Percentiles rank a stretch among this genome's conserved stretches.
phyloP scores from a whole-genome alignment of 305 asterid species.

The Withania somnifera region DNA sequence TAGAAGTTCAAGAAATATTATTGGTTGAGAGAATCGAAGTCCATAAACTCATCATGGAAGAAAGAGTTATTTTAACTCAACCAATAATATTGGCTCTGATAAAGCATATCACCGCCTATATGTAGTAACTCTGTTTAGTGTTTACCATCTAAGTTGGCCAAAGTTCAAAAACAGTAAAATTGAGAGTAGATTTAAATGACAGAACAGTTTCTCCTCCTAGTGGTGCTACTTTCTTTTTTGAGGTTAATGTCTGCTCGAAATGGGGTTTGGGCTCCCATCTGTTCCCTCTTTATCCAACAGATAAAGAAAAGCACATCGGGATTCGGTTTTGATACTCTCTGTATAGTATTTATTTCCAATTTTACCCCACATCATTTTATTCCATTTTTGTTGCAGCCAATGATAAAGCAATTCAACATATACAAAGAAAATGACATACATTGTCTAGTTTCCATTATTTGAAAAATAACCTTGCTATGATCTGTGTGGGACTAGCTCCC shows the following conservation, averaged over 20 bases:
- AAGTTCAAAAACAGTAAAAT: neutral
- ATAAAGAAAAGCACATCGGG: neutral
- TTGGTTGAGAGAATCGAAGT: neutral
- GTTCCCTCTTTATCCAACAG: neutral
- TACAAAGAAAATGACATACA: neutral
- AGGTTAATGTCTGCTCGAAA: neutral
- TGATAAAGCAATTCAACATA: neutral
- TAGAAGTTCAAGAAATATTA: neutral
- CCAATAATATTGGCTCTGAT: neutral
- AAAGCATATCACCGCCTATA: neutral
- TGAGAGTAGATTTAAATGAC: neutral
- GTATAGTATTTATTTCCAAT: neutral
- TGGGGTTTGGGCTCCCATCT: neutral
- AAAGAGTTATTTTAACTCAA: neutral
- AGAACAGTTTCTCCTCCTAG: neutral
- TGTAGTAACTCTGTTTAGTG: neutral
- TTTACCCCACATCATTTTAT: neutral
- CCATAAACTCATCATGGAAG: neutral
- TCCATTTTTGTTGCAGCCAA: neutral
- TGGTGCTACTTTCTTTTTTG: neutral
- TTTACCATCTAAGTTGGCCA: neutral
- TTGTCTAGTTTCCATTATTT: neutral
- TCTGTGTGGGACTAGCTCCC: neutral
- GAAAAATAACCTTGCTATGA: neutral
- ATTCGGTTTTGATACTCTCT: neutral